These are phyloP conservation scores for Breynia disticha DNA, from an alignment of 441 rosid species.

Conservation along the genomic window DNA sequence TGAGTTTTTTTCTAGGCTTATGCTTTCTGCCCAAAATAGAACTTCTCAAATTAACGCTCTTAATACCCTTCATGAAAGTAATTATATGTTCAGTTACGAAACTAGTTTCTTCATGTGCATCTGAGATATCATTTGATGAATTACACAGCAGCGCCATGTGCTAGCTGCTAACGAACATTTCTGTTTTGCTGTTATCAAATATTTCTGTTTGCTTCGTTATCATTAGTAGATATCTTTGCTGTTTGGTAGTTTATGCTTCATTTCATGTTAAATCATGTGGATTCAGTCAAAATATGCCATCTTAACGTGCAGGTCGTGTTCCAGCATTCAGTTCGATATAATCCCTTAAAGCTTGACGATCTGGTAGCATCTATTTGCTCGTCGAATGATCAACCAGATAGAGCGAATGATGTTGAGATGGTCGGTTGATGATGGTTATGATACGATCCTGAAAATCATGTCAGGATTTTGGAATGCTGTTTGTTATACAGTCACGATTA, in stretches of 20 bases:
- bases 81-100: too few relatives aligned
- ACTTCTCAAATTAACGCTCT: too few relatives aligned
- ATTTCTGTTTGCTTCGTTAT: neutral
- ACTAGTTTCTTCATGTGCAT: neutral
- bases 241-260: neutral
- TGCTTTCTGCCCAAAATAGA: too few relatives aligned
- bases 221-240: neutral
- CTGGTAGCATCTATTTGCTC: constrained; percentile 43
- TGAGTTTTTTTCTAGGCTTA: too few relatives aligned
- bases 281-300: constrained; percentile 4
- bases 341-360: constrained; percentile 72
- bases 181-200: neutral
- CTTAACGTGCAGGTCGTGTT: constrained; percentile 54
- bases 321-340: constrained; percentile 62
- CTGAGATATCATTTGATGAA: neutral
- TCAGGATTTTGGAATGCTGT: too few relatives aligned
- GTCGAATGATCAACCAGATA: constrained; percentile 39
- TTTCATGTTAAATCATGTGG: neutral
- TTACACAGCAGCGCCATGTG: neutral
- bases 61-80: too few relatives aligned
- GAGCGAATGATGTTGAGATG: constrained; percentile 59
- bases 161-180: neutral
- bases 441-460: too few relatives aligned
- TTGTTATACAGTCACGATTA: too few relatives aligned
- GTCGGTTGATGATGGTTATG: constrained; percentile 28